phyloP scores from a whole-genome alignment of 2,329 filamentous ascomycete genomes.

The Stenocarpella maydis region DNA sequence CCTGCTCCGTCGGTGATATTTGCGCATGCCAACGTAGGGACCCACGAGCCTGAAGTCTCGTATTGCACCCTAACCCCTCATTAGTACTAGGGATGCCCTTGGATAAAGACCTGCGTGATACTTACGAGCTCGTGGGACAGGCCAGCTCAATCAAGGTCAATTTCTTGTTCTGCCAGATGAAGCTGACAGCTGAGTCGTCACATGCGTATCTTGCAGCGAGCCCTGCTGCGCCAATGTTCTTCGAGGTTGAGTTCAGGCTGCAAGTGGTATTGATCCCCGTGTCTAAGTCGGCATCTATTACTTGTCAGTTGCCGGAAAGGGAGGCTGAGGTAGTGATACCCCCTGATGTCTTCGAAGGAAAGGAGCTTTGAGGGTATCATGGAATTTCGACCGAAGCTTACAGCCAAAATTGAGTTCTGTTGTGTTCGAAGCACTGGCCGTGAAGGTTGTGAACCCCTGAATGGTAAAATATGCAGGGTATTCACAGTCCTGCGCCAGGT shows the following conservation, averaged over 20 bases:
- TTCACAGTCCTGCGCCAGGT: conserved; percentile 42
- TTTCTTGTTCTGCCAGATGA: conserved; percentile 50
- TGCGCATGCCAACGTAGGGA: conserved; percentile 26
- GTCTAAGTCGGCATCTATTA: conserved; percentile 44
- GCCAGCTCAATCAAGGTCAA: conserved; percentile 56
- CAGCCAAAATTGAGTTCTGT: conserved; percentile 52
- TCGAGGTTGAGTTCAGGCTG: conserved; percentile 53
- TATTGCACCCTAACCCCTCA: conserved; percentile 16
- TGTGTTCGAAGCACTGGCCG: conserved; percentile 44
- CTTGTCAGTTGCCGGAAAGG: neutral
- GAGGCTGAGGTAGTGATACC: neutral
- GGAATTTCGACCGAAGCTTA: neutral
- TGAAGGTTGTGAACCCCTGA: conserved; percentile 46
- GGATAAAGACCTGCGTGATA: neutral
- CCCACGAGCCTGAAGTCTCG: conserved; percentile 30
- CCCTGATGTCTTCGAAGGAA: neutral
- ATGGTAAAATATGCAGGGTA: conserved; percentile 51
- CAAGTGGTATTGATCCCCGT: conserved; percentile 53
- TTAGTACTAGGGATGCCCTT: neutral
- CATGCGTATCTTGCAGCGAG: conserved; percentile 52
- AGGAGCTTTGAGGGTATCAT: neutral
- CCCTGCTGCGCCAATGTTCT: conserved; percentile 44
- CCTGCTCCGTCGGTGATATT: conserved; percentile 15
- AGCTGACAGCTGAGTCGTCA: conserved; percentile 50
- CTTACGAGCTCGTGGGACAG: conserved; percentile 43